Conservation (phyloP, 1,284 basidiomycete genomes). For the Heliocybe sulcata region DNA sequence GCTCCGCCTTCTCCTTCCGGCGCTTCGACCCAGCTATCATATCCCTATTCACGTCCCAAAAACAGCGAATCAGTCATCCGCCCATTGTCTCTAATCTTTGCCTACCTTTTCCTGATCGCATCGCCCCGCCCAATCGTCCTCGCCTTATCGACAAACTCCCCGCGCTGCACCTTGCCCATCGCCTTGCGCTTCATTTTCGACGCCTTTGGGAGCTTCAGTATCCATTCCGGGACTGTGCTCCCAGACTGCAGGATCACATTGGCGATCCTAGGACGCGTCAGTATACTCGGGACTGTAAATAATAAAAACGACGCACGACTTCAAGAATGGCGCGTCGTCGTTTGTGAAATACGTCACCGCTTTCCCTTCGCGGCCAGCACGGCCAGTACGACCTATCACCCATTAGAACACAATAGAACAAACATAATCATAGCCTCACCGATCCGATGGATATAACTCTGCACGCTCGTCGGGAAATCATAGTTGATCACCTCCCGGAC, state of each 20-base stretch:
- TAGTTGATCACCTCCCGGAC: conserved; percentile 95
- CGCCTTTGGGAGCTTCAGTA: conserved; percentile 79
- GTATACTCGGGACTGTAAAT: conserved; percentile 2
- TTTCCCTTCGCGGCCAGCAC: conserved; percentile 86
- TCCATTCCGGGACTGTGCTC: conserved; percentile 87
- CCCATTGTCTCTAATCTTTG: conserved; percentile 5
- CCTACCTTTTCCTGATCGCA: conserved; percentile 68
- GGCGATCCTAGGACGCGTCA: conserved; percentile 82
- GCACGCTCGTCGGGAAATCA: conserved; percentile 90
- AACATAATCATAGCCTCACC: conserved; percentile 42
- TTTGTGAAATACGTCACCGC: conserved; percentile 96
- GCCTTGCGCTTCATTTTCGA: conserved; percentile 82
- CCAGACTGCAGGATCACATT: conserved; percentile 92
- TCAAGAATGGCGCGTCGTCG: conserved; percentile 87
- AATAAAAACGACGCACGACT: conserved; percentile 55
- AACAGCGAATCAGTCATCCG: conserved; percentile 7
- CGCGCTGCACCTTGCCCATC: conserved; percentile 81
- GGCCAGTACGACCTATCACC: conserved; percentile 73
- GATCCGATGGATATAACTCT: conserved; percentile 94
- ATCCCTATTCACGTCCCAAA: conserved; percentile 36
- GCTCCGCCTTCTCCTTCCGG: conserved; percentile 33
- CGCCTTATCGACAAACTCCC: conserved; percentile 68
- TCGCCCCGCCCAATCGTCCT: conserved; percentile 66
- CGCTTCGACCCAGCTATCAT: conserved; percentile 71
- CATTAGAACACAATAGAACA: too few species aligned